phyloP scores from a whole-genome alignment of 306 rosid species.

The Lagenaria siceraria region DNA sequence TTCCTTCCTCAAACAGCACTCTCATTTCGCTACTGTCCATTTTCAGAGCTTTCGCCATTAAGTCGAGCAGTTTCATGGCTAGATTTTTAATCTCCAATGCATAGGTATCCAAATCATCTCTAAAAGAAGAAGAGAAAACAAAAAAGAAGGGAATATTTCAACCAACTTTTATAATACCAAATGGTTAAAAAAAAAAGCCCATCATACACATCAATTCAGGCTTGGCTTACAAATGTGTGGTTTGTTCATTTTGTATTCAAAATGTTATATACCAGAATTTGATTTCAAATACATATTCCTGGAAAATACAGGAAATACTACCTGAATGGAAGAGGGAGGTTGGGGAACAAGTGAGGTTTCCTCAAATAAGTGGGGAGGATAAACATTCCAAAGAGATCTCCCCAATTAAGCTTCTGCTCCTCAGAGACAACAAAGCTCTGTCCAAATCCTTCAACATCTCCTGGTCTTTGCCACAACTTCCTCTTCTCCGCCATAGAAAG shows the following conservation, averaged over 20 bases:
- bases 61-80: slow-evolving; percentile 8
- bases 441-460: slow-evolving; percentile 31
- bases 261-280: neutral
- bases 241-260: too few species aligned
- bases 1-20: slow-evolving; percentile 17
- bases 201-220: neutral
- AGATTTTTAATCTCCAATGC: slow-evolving; percentile 3
- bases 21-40: slow-evolving; percentile 14
- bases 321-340: slow-evolving; percentile 23
- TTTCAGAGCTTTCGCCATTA: slow-evolving; percentile 12
- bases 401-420: slow-evolving; percentile 43
- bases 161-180: too few species aligned
- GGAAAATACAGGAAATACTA: neutral
- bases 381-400: slow-evolving; percentile 13
- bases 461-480: slow-evolving; percentile 19
- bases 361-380: slow-evolving; percentile 21
- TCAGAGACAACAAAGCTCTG: slow-evolving; percentile 32
- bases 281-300: neutral
- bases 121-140: neutral
- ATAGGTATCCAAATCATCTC: slow-evolving; percentile 17
- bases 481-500: slow-evolving; percentile 31
- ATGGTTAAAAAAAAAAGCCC: neutral
- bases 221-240: neutral
- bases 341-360: slow-evolving; percentile 32
- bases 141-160: too few species aligned